Percentiles rank a stretch among this genome's conserved stretches.
These are phyloP conservation scores for Bipolaris cookei DNA, from an alignment of 2,329 filamentous ascomycete species.

Conservation along the genomic window DNA sequence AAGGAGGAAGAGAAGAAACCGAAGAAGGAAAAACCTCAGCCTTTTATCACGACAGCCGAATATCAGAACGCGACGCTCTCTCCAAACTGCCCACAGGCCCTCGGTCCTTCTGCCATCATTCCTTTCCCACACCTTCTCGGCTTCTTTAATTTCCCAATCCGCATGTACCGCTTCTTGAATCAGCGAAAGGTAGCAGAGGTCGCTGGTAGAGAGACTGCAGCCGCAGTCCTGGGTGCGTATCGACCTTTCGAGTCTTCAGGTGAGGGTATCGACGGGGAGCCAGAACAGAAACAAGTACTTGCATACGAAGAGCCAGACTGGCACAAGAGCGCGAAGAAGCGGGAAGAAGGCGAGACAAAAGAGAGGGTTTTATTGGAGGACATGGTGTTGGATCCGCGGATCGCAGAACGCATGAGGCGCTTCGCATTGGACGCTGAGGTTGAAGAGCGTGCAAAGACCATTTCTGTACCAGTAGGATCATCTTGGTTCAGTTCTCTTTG, in stretches of 20 bases:
- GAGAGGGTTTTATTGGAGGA: conserved; percentile 75
- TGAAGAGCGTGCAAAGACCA: conserved; percentile 65
- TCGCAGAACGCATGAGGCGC: conserved; percentile 78
- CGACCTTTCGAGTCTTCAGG: conserved; percentile 52
- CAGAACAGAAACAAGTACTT: conserved; percentile 71
- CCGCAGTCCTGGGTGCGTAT: conserved; percentile 72
- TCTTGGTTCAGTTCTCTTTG: conserved; percentile 42
- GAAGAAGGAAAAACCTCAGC: conserved; percentile 65
- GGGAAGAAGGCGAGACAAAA: conserved; percentile 57
- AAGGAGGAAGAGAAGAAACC: conserved; percentile 53
- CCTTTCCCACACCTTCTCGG: conserved; percentile 89
- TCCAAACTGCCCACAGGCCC: conserved; percentile 68
- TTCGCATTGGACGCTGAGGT: conserved; percentile 75
- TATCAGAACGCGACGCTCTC: conserved; percentile 73
- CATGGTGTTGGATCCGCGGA: conserved; percentile 76
- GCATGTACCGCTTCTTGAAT: conserved; percentile 87
- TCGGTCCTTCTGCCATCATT: conserved; percentile 76
- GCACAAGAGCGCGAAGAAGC: conserved; percentile 75
- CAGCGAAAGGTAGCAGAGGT: conserved; percentile 83
- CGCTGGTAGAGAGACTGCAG: conserved; percentile 85
- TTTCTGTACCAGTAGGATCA: conserved; percentile 23
- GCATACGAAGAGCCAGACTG: conserved; percentile 78
- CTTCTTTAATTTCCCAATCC: conserved; percentile 85
- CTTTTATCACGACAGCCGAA: conserved; percentile 74
- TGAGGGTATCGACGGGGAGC: conserved; percentile 43